These are phyloP conservation scores for Penicillium nordicum DNA, from an alignment of 2,329 filamentous ascomycete species.

Conservation along the genomic window DNA sequence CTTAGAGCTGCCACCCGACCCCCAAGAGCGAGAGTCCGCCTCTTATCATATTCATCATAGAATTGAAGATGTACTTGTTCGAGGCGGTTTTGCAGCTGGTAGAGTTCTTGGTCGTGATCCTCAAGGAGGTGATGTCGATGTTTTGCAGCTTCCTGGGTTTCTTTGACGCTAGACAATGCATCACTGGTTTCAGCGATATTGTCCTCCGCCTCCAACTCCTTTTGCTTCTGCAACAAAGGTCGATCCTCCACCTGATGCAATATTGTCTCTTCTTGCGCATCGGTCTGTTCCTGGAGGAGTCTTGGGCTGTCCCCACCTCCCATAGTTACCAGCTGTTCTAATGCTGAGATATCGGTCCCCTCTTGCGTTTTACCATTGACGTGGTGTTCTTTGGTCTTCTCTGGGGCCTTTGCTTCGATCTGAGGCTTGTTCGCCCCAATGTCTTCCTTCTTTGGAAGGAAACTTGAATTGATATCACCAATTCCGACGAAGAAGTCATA, in stretches of 20 bases:
- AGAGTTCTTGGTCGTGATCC: slow-evolving; percentile 82
- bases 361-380: slow-evolving; percentile 33
- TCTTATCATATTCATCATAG: slow-evolving; percentile 74
- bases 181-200: slow-evolving; percentile 58
- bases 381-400: slow-evolving; percentile 25
- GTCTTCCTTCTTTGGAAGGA: slow-evolving; percentile 72
- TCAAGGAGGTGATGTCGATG: slow-evolving; percentile 73
- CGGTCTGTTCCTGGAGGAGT: slow-evolving; percentile 69
- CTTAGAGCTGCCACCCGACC: slow-evolving; percentile 50
- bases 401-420: slow-evolving; percentile 24
- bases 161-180: slow-evolving; percentile 40
- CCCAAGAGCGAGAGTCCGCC: slow-evolving; percentile 43
- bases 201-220: slow-evolving; percentile 82
- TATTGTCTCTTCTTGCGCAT: slow-evolving; percentile 82
- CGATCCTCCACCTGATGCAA: slow-evolving; percentile 86
- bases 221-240: slow-evolving; percentile 86
- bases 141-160: slow-evolving; percentile 37
- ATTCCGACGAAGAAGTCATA: slow-evolving; percentile 99
- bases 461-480: slow-evolving; percentile 97
- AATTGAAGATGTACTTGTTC: slow-evolving; percentile 73
- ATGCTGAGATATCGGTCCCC: slow-evolving; percentile 50
- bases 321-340: slow-evolving; percentile 77
- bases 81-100: slow-evolving; percentile 71
- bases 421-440: slow-evolving; percentile 48
- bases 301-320: slow-evolving; percentile 65